Evolutionary conservation across 139 green algal genomes (phyloP).

Genomic region (Edaphochlamys debaryana): DNA sequence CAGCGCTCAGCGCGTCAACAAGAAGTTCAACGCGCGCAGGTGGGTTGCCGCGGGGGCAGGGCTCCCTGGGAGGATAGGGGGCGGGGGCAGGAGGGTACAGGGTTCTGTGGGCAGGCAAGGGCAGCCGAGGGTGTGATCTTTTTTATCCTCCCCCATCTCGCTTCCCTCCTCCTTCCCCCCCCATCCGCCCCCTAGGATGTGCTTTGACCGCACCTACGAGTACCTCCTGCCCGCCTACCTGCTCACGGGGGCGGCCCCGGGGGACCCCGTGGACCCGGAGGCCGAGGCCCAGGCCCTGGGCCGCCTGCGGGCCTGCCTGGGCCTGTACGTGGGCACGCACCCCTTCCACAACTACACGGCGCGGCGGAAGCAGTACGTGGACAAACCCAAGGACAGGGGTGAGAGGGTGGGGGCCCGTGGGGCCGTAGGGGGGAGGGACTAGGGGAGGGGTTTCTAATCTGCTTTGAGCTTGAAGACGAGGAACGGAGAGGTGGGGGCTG

Average conservation of each 20-base stretch:
- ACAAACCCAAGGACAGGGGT: conserved; percentile 5
- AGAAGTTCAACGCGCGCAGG: conserved; percentile 90
- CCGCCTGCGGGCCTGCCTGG: conserved; percentile 77
- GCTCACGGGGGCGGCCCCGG: background rate
- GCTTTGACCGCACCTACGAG: conserved; percentile 90
- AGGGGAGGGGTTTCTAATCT: no score
- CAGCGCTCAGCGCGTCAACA: conserved; percentile 80
- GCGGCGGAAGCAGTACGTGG: conserved; percentile 3
- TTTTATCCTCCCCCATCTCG: background rate
- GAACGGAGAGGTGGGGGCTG: no score
- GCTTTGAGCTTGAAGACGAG: no score
- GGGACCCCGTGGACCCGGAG: background rate
- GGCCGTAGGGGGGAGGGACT: no score
- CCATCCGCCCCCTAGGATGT: conserved; percentile 42
- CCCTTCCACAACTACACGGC: conserved; percentile 63
- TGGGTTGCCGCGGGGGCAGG: background rate
- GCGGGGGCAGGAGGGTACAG: background rate
- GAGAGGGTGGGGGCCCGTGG: background rate
- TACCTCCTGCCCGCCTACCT: conserved; percentile 89
- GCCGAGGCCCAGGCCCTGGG: background rate
- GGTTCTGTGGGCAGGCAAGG: no score
- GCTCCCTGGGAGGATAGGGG: background rate
- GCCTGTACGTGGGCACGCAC: conserved; percentile 72
- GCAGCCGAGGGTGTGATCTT: no score
- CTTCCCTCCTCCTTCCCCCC: background rate